Evolutionary conservation across 2,329 filamentous ascomycete genomes (phyloP).

Genomic region (Hyphodiscus sp.): DNA sequence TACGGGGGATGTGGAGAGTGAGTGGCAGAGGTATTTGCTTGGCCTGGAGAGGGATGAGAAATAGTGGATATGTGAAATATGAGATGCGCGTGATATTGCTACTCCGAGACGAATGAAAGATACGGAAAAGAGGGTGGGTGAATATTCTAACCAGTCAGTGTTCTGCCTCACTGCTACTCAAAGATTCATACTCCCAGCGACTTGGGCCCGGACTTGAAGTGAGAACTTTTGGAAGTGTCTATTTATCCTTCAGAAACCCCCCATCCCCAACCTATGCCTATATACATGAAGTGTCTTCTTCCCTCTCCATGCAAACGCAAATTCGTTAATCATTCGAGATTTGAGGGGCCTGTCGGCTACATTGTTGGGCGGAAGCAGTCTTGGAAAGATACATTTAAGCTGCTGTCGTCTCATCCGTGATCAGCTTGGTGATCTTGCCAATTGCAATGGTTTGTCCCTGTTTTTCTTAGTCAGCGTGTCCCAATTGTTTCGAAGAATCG

Average conservation of each 20-base stretch:
- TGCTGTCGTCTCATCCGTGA: slow-evolving; percentile 34
- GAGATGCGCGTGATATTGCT: too few relatives aligned
- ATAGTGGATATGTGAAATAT: not conserved
- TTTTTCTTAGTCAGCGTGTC: slow-evolving; percentile 6
- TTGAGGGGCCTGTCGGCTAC: not conserved
- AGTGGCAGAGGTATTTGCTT: not conserved
- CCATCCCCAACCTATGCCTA: not conserved
- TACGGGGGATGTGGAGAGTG: slow-evolving; percentile 8
- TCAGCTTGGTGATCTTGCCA: slow-evolving; percentile 95
- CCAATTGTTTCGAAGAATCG: too few relatives aligned
- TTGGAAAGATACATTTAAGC: slow-evolving; percentile 12
- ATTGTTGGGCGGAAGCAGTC: not conserved
- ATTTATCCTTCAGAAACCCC: not conserved
- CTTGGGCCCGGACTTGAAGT: not conserved
- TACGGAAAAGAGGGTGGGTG: too few relatives aligned
- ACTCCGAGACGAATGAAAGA: too few relatives aligned
- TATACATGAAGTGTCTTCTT: not conserved
- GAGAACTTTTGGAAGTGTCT: not conserved
- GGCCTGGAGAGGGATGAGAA: not conserved
- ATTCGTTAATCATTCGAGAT: not conserved
- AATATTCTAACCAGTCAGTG: too few relatives aligned
- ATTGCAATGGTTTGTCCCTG: slow-evolving; percentile 99
- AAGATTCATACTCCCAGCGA: not conserved
- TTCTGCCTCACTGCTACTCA: not conserved
- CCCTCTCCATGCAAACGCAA: not conserved